Evolutionary conservation across 306 rosid genomes (phyloP), one percentile per base, ranked within the genome.

Genomic region (Inga oerstediana): DNA sequence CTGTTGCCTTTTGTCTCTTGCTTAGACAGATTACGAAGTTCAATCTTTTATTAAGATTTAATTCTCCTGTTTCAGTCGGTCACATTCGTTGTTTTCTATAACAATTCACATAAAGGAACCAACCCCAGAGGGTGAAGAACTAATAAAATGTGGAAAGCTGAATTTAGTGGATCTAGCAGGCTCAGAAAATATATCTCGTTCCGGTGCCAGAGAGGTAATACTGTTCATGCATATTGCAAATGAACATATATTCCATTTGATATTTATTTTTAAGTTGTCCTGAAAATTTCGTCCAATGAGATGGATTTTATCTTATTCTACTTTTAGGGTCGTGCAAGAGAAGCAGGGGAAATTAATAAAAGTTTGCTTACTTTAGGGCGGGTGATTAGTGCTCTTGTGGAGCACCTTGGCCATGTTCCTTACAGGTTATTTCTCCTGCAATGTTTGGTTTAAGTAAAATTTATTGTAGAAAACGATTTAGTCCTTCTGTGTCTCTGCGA

Each of bases 101-200:
- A 97, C 99, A n/a, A 97, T 97, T 80, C 99, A 97, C 85, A 97
- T 97, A 45, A 97, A 94, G 80, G 99, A 97, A 88, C 85, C 99
- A 80, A 97, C 99, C 32, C 97, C 99, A 20, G 98, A 97, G 84
- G 99, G 99, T 19, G 99, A 97, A 89, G 99, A 97, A 74, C 87
- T 97, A 45, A 97, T 97, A 34, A 97, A 97, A 80, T 97, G 99
- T 84, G 99, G 99, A 16, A 97, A 97, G 89, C 88, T 97, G 83
- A 97, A 97, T 85, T 87, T 97, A 83, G 99, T 97, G 58, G 99
- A 97, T 88, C 87, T 97, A 51, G 99, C 99, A 13, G 99, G 99
- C 2, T 97, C 99, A 14, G 98, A 97, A 86, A 97, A 97, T 76
- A 97, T 97, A 24, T 97, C 98, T 74, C 99, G 99, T 79, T 97